phyloP scores from a whole-genome alignment of 1,284 basidiomycete genomes.

The Hemileia vastatrix region DNA sequence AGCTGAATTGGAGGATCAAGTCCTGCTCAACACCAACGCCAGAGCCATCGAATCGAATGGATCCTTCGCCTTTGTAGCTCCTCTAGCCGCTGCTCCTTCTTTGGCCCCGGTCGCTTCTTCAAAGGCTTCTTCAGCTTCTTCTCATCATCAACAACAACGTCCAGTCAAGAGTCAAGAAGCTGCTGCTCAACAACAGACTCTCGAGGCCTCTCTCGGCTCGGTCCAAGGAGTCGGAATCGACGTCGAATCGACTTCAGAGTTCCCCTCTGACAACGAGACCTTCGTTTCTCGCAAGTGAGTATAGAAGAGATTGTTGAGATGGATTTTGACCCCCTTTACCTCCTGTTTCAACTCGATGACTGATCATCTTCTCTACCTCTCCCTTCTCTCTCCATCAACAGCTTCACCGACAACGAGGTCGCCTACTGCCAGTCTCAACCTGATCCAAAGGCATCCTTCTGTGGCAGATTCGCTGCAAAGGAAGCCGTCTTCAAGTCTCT shows the following conservation, averaged over 20 bases:
- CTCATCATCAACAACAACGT: constrained; percentile 50
- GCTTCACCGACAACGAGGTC: constrained; percentile 81
- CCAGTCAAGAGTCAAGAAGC: no score
- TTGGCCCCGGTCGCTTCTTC: constrained; percentile 53
- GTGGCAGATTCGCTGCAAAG: constrained; percentile 92
- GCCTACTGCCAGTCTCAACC: constrained; percentile 77
- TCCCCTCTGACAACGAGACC: constrained; percentile 71
- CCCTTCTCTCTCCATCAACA: neutral
- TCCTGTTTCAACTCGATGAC: neutral
- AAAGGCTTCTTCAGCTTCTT: no score
- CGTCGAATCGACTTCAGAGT: constrained; percentile 57
- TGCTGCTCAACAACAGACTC: constrained; percentile 1
- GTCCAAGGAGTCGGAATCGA: constrained; percentile 34
- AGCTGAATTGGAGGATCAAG: constrained; percentile 72
- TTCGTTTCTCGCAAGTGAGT: constrained; percentile 87
- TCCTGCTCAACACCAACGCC: constrained; percentile 86
- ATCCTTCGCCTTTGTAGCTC: constrained; percentile 58
- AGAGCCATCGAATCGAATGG: constrained; percentile 73
- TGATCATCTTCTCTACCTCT: neutral
- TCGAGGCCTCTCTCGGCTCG: constrained; percentile 26
- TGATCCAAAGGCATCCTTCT: constrained; percentile 80
- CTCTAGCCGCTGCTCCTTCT: constrained; percentile 50
- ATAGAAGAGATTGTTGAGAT: no score
- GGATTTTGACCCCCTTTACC: neutral
- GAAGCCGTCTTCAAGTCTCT: constrained; percentile 98